phyloP scores from a whole-genome alignment of 129 eudicot species.

The Chrysanthemum makinoi region DNA sequence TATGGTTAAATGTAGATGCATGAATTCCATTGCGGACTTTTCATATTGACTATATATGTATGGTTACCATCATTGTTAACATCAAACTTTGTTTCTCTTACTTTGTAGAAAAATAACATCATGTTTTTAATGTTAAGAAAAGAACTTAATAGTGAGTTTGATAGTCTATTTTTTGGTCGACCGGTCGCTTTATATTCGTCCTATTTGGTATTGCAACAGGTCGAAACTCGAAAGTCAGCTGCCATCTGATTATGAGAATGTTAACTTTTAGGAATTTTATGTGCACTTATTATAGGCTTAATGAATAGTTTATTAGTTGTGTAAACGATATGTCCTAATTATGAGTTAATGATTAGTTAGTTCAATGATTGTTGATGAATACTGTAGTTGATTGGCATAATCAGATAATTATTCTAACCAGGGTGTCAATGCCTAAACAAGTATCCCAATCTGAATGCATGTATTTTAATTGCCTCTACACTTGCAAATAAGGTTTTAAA shows the following conservation, averaged over 20 bases:
- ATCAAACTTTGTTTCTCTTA: not conserved
- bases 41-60: not conserved
- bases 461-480: not conserved
- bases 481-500: not conserved
- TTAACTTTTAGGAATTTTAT: not conserved
- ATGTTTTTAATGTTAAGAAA: not conserved
- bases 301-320: not conserved
- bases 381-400: not conserved
- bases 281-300: too few relatives aligned
- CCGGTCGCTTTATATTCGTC: too few relatives aligned
- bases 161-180: not conserved
- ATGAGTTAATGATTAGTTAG: slow-evolving; percentile 11
- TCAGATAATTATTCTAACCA: not conserved
- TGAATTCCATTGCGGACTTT: not conserved
- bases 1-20: not conserved
- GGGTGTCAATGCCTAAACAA: not conserved
- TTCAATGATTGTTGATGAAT: slow-evolving; percentile 16
- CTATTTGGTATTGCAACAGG: not conserved
- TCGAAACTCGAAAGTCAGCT: not conserved
- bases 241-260: not conserved
- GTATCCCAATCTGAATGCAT: not conserved
- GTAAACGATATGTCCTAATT: slow-evolving; percentile 9
- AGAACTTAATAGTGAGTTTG: not conserved
- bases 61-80: not conserved
- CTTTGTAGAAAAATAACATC: too few relatives aligned